Evolutionary conservation across 2,329 filamentous ascomycete genomes (phyloP).

Genomic region (Geosmithia flava): DNA sequence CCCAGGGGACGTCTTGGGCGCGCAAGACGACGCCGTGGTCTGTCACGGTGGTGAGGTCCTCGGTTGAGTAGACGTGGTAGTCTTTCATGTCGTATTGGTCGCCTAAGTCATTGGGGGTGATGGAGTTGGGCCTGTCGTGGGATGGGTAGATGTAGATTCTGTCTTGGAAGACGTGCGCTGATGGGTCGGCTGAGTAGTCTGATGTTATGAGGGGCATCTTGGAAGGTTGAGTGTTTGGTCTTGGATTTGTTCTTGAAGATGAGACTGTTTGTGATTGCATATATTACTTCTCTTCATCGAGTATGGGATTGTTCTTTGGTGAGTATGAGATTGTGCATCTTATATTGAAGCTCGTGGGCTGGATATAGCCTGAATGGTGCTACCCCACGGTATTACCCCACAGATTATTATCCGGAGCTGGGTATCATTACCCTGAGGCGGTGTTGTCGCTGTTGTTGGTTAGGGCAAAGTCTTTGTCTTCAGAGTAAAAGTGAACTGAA

Average conservation of each 20-base stretch:
- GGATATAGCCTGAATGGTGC: too few species aligned
- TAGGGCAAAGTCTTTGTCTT: too few species aligned
- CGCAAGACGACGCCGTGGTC: slow-evolving; percentile 63
- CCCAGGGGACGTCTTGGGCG: slow-evolving; percentile 60
- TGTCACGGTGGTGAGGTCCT: slow-evolving; percentile 43
- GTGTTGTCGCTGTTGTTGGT: too few species aligned
- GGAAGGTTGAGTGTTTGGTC: neutral
- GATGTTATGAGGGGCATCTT: slow-evolving; percentile 50
- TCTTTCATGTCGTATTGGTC: slow-evolving; percentile 78
- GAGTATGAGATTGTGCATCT: too few species aligned
- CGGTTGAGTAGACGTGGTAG: slow-evolving; percentile 63
- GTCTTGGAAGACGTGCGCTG: slow-evolving; percentile 66
- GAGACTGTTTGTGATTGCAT: too few species aligned
- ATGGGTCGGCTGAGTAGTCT: slow-evolving; percentile 70
- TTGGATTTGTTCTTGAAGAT: neutral
- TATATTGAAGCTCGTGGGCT: neutral
- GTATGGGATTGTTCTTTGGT: too few species aligned
- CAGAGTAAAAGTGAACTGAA: too few species aligned
- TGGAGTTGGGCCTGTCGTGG: slow-evolving; percentile 65
- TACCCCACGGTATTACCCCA: too few species aligned
- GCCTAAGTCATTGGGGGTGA: slow-evolving; percentile 70
- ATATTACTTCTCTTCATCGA: too few species aligned
- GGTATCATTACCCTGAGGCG: too few species aligned
- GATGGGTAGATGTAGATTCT: slow-evolving; percentile 72
- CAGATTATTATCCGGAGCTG: too few species aligned